Evolutionary conservation across 2,329 filamentous ascomycete species (phyloP).

Genomic region (Didymellaceae sp.): DNA sequence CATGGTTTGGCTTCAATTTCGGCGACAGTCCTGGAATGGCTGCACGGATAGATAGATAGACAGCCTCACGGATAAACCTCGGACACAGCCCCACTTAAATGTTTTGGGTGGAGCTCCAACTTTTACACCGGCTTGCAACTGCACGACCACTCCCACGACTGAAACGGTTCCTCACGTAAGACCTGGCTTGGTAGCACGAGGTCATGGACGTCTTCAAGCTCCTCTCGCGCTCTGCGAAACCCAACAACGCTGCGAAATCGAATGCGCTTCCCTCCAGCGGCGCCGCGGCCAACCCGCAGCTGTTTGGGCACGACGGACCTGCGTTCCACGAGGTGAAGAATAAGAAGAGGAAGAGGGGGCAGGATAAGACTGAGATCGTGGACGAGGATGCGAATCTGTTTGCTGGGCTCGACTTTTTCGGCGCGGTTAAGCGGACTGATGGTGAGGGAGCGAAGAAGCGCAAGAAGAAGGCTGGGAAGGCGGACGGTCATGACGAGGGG

Average conservation of each 20-base stretch:
- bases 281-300: slow-evolving; percentile 69
- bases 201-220: slow-evolving; percentile 76
- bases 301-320: slow-evolving; percentile 60
- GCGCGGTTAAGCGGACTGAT: slow-evolving; percentile 24
- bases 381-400: slow-evolving; percentile 26
- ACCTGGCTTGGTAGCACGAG: too few species aligned
- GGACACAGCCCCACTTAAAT: slow-evolving; percentile 17
- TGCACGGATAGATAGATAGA: too few species aligned
- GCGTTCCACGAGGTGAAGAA: slow-evolving; percentile 25
- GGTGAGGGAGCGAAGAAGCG: slow-evolving; percentile 27
- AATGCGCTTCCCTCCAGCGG: slow-evolving; percentile 67
- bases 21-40: too few species aligned
- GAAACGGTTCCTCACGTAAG: too few species aligned
- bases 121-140: slow-evolving; percentile 14
- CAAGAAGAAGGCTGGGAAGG: slow-evolving; percentile 21
- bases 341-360: slow-evolving; percentile 53
- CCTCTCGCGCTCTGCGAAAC: slow-evolving; percentile 72
- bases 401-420: slow-evolving; percentile 55
- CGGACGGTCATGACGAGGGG: slow-evolving; percentile 13
- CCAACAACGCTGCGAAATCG: slow-evolving; percentile 49
- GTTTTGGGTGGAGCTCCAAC: slow-evolving; percentile 25
- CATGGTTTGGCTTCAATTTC: too few species aligned
- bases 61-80: not conserved
- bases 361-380: slow-evolving; percentile 21
- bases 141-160: too few species aligned